Conservation (phyloP, 2,329 filamentous ascomycete genomes). For the Periconia sp. region DNA sequence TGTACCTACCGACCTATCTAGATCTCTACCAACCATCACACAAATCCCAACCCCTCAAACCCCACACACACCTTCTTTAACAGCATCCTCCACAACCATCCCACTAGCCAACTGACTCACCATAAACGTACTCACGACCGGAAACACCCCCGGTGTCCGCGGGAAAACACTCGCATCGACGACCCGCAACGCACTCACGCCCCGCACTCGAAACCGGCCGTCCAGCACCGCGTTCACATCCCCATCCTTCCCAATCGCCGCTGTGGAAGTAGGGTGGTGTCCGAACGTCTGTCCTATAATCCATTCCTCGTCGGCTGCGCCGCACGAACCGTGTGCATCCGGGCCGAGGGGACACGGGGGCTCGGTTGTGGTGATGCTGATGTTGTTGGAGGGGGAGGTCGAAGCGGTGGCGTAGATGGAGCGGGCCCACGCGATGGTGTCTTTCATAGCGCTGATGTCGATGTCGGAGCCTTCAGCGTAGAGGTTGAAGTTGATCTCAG, state of each 20-base stretch:
- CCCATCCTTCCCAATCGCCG: constrained; percentile 56
- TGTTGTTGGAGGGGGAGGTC: no score
- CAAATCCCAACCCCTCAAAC: background rate
- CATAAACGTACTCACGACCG: constrained; percentile 52
- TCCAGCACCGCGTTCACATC: constrained; percentile 61
- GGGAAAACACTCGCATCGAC: constrained; percentile 65
- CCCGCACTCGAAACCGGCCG: constrained; percentile 58
- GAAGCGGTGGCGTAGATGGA: constrained; percentile 46
- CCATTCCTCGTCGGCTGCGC: constrained; percentile 34
- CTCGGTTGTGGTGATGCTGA: constrained; percentile 45
- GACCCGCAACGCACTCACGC: constrained; percentile 58
- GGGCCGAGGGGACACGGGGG: constrained; percentile 44
- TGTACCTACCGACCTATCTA: no score
- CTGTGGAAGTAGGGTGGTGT: constrained; percentile 61
- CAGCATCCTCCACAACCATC: constrained; percentile 17
- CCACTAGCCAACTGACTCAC: constrained; percentile 20
- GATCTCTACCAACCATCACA: no score
- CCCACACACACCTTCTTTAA: constrained; percentile 9
- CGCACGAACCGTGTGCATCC: constrained; percentile 36
- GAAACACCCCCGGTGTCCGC: constrained; percentile 54
- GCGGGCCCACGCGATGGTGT: constrained; percentile 59
- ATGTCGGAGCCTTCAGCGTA: constrained; percentile 43
- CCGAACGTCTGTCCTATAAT: constrained; percentile 44
- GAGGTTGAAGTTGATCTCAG: constrained; percentile 52
- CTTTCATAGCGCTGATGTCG: constrained; percentile 49